Evolutionary conservation across 108 stramenopile species (phyloP).

Genomic region (Skeletonema menzelii): DNA sequence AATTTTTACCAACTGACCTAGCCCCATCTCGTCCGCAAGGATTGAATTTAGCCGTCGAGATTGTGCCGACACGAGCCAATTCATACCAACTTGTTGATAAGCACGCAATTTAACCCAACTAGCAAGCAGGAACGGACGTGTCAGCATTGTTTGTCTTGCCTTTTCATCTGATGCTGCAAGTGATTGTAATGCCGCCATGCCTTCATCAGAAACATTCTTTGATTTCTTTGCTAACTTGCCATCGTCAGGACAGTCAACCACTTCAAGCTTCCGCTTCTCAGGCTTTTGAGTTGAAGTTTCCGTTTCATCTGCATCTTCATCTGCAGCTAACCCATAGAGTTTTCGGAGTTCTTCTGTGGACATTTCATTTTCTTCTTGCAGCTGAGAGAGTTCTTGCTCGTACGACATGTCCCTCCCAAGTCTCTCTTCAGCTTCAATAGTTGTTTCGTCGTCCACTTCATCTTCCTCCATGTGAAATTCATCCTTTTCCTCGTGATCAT

Average conservation of each 20-base stretch:
- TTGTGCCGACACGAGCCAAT: conserved; percentile 96
- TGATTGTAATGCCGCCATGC: conserved; percentile 23
- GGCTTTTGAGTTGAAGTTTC: conserved; percentile 6
- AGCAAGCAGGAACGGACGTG: conserved; percentile 75
- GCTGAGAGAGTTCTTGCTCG: conserved; percentile 53
- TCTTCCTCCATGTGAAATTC: conserved; percentile 50
- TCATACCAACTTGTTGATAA: conserved; percentile 96
- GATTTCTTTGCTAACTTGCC: conserved; percentile 10
- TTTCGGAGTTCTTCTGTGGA: conserved; percentile 71
- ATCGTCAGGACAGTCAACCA: conserved; percentile 6
- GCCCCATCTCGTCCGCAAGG: conserved; percentile 94
- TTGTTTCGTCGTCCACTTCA: conserved; percentile 70
- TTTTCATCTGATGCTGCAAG: conserved; percentile 61
- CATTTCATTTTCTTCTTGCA: conserved; percentile 65
- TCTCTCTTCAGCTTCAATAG: conserved; percentile 63
- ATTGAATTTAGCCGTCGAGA: conserved; percentile 96
- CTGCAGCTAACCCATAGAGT: conserved; percentile 50
- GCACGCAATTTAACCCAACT: conserved; percentile 86
- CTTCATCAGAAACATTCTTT: conserved; percentile 31
- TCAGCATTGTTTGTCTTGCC: conserved; percentile 65
- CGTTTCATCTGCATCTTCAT: conserved; percentile 14
- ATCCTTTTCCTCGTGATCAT: conserved; percentile 52
- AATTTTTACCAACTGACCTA: conserved; percentile 51
- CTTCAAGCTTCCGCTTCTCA: conserved; percentile 29
- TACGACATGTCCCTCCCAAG: conserved; percentile 54